These are phyloP conservation scores for Yamadazyma dushanensis DNA, from an alignment of 1,139 yeast species.

Conservation along the genomic window DNA sequence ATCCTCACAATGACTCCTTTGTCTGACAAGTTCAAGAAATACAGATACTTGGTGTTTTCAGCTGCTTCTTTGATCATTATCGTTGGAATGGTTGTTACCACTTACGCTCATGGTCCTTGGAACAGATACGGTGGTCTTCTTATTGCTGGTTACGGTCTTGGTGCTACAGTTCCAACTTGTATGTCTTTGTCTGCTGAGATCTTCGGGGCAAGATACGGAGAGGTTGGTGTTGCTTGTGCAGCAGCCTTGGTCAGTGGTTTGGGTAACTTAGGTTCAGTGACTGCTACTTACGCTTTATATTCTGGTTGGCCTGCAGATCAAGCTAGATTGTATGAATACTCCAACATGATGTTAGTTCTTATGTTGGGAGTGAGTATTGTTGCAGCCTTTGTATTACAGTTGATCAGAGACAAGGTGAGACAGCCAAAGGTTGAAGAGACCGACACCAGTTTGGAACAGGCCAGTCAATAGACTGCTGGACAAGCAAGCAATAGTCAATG, in stretches of 20 bases:
- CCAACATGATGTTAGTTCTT: slow-evolving; percentile 82
- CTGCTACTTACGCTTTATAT: slow-evolving; percentile 82
- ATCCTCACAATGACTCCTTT: slow-evolving; percentile 75
- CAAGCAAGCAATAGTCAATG: no score
- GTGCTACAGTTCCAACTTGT: slow-evolving; percentile 87
- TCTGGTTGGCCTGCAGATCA: slow-evolving; percentile 84
- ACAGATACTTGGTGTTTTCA: slow-evolving; percentile 62
- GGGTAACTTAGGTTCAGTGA: slow-evolving; percentile 84
- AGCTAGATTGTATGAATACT: slow-evolving; percentile 58
- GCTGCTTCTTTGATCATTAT: slow-evolving; percentile 66
- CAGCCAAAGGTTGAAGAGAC: slow-evolving; percentile 2
- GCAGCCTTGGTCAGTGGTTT: slow-evolving; percentile 83
- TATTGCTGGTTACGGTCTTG: slow-evolving; percentile 82
- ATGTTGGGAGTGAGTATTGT: slow-evolving; percentile 74
- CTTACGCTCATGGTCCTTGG: slow-evolving; percentile 77
- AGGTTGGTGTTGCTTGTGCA: slow-evolving; percentile 80
- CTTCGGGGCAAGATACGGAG: slow-evolving; percentile 71
- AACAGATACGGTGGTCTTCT: slow-evolving; percentile 75
- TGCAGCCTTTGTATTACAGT: slow-evolving; percentile 37
- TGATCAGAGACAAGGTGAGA: slow-evolving; percentile 26
- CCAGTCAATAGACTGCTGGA: no score
- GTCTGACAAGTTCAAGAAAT: slow-evolving; percentile 64
- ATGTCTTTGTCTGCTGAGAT: slow-evolving; percentile 88
- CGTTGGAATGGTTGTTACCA: slow-evolving; percentile 71
- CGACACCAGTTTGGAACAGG: no score